phyloP scores from a whole-genome alignment of 805 yeast species.

The Saturnispora besseyi region DNA sequence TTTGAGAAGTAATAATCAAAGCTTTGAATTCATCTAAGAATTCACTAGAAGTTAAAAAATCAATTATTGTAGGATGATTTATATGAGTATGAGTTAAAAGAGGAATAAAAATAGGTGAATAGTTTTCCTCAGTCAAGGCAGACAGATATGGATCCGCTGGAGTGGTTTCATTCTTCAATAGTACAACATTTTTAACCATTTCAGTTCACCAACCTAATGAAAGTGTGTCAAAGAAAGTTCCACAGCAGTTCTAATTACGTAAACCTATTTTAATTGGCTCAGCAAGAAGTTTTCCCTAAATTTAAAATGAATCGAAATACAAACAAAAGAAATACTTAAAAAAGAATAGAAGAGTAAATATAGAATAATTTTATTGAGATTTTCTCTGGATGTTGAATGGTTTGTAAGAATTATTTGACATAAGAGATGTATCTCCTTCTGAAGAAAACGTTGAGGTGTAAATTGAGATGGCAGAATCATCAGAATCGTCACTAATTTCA shows the following conservation, averaged over 20 bases:
- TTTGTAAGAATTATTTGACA: conserved; percentile 4
- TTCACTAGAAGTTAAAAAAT: conserved; percentile 34
- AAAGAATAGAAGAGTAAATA: not conserved
- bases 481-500: conserved; percentile 8
- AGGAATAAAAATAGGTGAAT: conserved; percentile 55
- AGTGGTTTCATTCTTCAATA: conserved; percentile 64
- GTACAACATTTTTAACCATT: conserved; percentile 30
- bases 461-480: conserved; percentile 6
- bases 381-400: conserved; percentile 9
- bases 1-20: conserved; percentile 76
- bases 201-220: not conserved
- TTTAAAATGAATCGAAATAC: not conserved
- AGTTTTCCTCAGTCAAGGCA: conserved; percentile 29
- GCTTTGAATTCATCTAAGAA: conserved; percentile 37
- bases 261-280: not conserved
- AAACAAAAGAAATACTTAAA: not conserved
- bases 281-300: not conserved
- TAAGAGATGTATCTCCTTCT: not conserved
- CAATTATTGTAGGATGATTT: conserved; percentile 36
- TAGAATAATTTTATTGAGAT: not conserved
- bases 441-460: conserved; percentile 9
- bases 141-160: conserved; percentile 61
- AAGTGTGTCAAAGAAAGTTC: not conserved
- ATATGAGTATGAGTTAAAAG: conserved; percentile 57
- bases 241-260: not conserved